Evolutionary conservation across 768 basidiomycete species (phyloP), one percentile per base, ranked within the genome.

Genomic region (Lyophyllum semitale): DNA sequence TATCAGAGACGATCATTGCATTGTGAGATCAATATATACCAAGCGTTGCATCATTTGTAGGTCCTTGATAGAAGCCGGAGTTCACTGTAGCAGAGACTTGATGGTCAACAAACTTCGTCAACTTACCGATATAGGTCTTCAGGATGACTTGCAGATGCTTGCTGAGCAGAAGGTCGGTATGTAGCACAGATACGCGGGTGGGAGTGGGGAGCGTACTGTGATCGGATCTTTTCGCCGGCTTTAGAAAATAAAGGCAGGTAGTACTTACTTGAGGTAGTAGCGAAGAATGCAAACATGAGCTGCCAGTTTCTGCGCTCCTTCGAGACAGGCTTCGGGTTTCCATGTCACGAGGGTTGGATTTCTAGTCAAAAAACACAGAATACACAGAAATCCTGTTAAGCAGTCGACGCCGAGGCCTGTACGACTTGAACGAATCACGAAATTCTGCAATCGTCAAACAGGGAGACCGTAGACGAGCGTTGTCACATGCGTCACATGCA

Each of bases 91-190:
- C 17, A n/a, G 15, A n/a, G 37, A 11, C 29, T 11, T 30, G 5
- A n/a, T n/a, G 11, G 7, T n/a, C 3, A n/a, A 5, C 5, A 18
- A 38, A 5, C n/a, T 6, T n/a, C n/a, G 37, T 38, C 18, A n/a
- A 66, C 75, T 23, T 54, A 82, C 84, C 64, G 7, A 84, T 79
- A 56, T 86, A 84, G 5, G 30, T 56, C 59, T 76, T 84, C 3
- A 84, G 81, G 23, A 83, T 73, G 38, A 86, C 57, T 51, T 77
- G 77, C 33, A 82, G 70, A 59, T 85, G 84, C 37, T n/a, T 81
- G 71, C 51, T 64, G 58, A 43, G 78, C 71, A 1, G 81, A 78
- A 5, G 84, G 83, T 18, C 62, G 72, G 43, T 67, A 68, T 52
- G 42, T 20, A 33, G 44, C 15, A 20, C 32, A 23, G 41, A n/a